Evolutionary conservation across 345 rosid species (phyloP).

Genomic region (Ailanthus altissimus): DNA sequence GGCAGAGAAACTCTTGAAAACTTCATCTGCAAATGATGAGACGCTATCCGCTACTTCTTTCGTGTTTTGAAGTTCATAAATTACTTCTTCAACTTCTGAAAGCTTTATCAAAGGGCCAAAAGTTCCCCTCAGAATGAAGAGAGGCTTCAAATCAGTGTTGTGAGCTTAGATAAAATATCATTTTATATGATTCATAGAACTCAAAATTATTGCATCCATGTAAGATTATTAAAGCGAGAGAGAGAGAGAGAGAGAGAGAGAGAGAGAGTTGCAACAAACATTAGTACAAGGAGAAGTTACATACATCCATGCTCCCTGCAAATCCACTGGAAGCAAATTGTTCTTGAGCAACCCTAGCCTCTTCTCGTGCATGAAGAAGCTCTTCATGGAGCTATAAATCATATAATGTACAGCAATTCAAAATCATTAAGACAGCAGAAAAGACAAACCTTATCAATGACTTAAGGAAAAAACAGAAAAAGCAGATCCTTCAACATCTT

Average conservation of each 20-base stretch:
- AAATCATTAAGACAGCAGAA: constrained; percentile 6
- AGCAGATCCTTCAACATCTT: neutral
- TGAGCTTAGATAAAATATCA: neutral
- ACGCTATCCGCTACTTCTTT: constrained; percentile 47
- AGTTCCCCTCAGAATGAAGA: constrained; percentile 35
- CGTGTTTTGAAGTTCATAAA: constrained; percentile 48
- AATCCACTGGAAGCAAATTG: constrained; percentile 48
- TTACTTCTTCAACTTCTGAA: constrained; percentile 57
- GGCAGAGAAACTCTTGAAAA: constrained; percentile 54
- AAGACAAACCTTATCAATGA: constrained; percentile 2
- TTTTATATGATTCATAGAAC: no score
- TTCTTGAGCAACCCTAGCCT: constrained; percentile 56
- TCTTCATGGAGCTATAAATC: constrained; percentile 56
- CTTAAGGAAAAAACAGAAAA: neutral
- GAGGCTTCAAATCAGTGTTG: constrained; percentile 25
- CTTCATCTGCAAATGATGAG: constrained; percentile 56
- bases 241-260: constrained; percentile 14
- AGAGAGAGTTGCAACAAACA: constrained; percentile 24
- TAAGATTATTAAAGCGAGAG: constrained; percentile 19
- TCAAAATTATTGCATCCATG: neutral
- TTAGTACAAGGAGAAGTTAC: constrained; percentile 21
- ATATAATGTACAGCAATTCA: constrained; percentile 17
- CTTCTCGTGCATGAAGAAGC: constrained; percentile 61
- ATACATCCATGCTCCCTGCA: constrained; percentile 41
- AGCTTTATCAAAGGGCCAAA: constrained; percentile 41